Percentiles rank a stretch among this genome's conserved stretches.
Conservation (phyloP, 192 early-diverging fungal genomes). For the Globomyces pollinis-pini region DNA sequence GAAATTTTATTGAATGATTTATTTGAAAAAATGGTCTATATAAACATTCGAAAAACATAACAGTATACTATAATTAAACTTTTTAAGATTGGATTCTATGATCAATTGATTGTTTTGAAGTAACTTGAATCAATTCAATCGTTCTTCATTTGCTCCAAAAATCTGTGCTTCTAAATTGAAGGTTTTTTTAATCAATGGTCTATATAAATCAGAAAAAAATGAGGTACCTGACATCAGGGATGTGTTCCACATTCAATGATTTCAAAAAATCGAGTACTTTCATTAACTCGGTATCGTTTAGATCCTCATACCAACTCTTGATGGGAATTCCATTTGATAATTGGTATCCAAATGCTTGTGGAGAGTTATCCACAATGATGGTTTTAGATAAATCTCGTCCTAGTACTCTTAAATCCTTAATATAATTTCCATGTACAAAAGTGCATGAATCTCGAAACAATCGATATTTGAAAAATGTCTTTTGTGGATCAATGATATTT, state of each 20-base stretch:
- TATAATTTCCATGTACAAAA: slow-evolving; percentile 55
- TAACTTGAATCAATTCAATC: too few species aligned
- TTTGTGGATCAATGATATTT: slow-evolving; percentile 54
- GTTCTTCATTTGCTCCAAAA: too few species aligned
- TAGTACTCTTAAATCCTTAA: slow-evolving; percentile 65
- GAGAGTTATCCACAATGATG: slow-evolving; percentile 64
- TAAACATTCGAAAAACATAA: too few species aligned
- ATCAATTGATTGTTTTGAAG: too few species aligned
- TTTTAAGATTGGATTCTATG: too few species aligned
- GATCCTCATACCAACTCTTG: slow-evolving; percentile 66
- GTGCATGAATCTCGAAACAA: slow-evolving; percentile 65
- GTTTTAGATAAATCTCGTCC: slow-evolving; percentile 57
- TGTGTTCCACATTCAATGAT: slow-evolving; percentile 31
- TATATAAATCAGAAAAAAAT: not conserved
- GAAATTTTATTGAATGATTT: too few species aligned
- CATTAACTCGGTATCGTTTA: slow-evolving; percentile 52
- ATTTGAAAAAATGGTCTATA: too few species aligned
- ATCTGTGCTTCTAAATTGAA: not conserved
- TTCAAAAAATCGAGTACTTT: slow-evolving; percentile 55
- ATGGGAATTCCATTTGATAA: slow-evolving; percentile 63
- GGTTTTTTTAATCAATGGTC: not conserved
- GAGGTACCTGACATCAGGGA: slow-evolving; percentile 68
- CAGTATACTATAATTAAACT: too few species aligned
- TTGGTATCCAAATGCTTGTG: slow-evolving; percentile 69
- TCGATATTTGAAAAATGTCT: slow-evolving; percentile 54